Evolutionary conservation across 495 filamentous ascomycete genomes (phyloP).

Genomic region (Tuber umbilicatum): DNA sequence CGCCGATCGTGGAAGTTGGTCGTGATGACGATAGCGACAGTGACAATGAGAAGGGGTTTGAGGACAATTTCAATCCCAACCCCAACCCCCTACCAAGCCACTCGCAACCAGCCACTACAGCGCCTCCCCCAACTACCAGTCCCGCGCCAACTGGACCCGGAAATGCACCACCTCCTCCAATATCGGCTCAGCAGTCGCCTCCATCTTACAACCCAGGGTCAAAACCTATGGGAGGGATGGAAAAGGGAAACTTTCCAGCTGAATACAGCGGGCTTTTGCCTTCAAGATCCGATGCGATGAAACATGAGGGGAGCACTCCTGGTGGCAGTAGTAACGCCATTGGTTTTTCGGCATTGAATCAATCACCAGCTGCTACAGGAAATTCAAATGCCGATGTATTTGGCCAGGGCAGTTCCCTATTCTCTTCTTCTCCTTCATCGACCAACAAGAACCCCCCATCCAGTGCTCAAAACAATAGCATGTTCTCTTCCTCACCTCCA

Average conservation of each 20-base stretch:
- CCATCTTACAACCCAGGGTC: conserved; percentile 55
- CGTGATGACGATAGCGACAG: conserved; percentile 75
- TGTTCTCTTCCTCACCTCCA: conserved; percentile 40
- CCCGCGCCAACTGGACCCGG: conserved; percentile 27
- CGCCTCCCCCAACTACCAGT: conserved; percentile 37
- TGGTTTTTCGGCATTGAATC: conserved; percentile 47
- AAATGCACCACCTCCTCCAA: conserved; percentile 46
- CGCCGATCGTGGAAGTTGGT: conserved; percentile 80
- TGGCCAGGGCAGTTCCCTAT: conserved; percentile 27
- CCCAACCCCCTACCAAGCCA: conserved; percentile 56
- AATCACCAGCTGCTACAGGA: conserved; percentile 34
- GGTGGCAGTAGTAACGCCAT: conserved; percentile 36
- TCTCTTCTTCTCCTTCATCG: conserved; percentile 17
- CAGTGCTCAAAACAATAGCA: conserved; percentile 22
- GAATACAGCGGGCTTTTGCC: conserved; percentile 63
- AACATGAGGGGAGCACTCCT: conserved; percentile 35
- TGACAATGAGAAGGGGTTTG: conserved; percentile 77
- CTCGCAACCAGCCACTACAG: conserved; percentile 17
- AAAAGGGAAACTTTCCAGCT: conserved; percentile 50
- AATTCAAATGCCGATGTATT: conserved; percentile 25
- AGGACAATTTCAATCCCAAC: conserved; percentile 82
- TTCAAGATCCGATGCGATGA: conserved; percentile 56
- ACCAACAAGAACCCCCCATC: conserved; percentile 16
- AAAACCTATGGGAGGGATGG: conserved; percentile 4
- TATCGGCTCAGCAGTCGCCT: conserved; percentile 58